Evolutionary conservation across 805 yeast species (phyloP).

Genomic region (Blastobotrys mokoenaii): DNA sequence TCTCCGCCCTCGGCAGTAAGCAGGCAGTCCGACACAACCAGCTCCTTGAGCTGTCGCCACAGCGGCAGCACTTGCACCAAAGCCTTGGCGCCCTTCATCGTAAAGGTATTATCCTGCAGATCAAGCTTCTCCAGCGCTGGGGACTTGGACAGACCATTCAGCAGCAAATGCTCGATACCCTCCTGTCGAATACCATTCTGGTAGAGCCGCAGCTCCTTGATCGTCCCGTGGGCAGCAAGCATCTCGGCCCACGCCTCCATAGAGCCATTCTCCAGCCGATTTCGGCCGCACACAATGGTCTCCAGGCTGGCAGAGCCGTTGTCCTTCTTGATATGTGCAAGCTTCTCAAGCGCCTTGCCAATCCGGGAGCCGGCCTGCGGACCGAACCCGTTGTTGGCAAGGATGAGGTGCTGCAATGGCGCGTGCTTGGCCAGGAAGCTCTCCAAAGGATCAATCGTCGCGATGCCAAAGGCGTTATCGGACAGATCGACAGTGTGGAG

Average conservation of each 20-base stretch:
- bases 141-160: conserved; percentile 61
- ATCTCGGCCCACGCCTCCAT: conserved; percentile 78
- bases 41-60: conserved; percentile 67
- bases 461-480: conserved; percentile 95
- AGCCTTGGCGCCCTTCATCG: conserved; percentile 54
- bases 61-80: conserved; percentile 50
- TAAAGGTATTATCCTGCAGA: conserved; percentile 92
- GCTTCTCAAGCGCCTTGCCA: conserved; percentile 71
- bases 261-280: conserved; percentile 94
- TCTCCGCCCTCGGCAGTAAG: conserved; percentile 73
- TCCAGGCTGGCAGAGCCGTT: conserved; percentile 43
- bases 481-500: conserved; percentile 72
- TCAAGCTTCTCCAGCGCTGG: conserved; percentile 60
- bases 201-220: conserved; percentile 69
- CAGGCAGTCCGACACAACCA: conserved; percentile 84
- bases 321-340: conserved; percentile 55
- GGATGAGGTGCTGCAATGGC: conserved; percentile 74
- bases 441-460: conserved; percentile 86
- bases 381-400: conserved; percentile 96
- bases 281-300: conserved; percentile 94
- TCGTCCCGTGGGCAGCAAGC: conserved; percentile 65
- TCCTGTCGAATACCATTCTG: conserved; percentile 97
- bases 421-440: conserved; percentile 64
- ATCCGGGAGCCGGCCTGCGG: conserved; percentile 95
- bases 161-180: conserved; percentile 71